Percentiles rank a stretch among this genome's conserved stretches.
Conservation (phyloP, 768 basidiomycete species). For the Xerocomellus amylosporus region DNA sequence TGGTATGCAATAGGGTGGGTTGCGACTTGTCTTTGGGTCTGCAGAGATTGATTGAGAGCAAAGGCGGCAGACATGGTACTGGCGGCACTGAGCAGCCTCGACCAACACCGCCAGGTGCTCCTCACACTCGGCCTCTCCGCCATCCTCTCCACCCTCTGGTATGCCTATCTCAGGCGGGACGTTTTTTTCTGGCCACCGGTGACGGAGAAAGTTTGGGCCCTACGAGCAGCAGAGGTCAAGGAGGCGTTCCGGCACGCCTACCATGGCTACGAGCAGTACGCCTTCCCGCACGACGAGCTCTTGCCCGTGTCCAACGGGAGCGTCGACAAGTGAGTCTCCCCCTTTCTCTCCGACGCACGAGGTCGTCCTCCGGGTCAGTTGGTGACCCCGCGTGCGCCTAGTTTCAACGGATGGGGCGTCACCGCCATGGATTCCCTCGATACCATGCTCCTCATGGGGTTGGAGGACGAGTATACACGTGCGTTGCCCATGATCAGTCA, state of each 20-base stretch:
- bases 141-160: constrained; percentile 17
- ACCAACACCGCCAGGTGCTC: constrained; percentile 14
- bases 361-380: constrained; percentile 22
- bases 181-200: no score
- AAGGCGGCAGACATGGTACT: constrained; percentile 2
- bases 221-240: constrained; percentile 53
- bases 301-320: constrained; percentile 49
- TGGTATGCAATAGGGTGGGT: no score
- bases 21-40: no score
- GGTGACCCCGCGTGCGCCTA: constrained; percentile 24
- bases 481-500: constrained; percentile 53
- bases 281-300: constrained; percentile 63
- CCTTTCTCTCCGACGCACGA: constrained; percentile 24
- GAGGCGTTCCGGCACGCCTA: constrained; percentile 67
- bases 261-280: constrained; percentile 56
- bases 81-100: background rate
- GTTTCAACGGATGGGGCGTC: constrained; percentile 80
- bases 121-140: constrained; percentile 9
- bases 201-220: no score
- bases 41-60: no score
- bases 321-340: constrained; percentile 48
- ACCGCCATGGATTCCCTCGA: constrained; percentile 80
- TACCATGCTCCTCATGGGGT: constrained; percentile 78
- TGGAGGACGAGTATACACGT: constrained; percentile 65
- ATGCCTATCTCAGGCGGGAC: constrained; percentile 5